Percentiles rank a stretch among this genome's conserved stretches.
phyloP scores from a whole-genome alignment of 768 basidiomycete species.

The Suillus discolor region DNA sequence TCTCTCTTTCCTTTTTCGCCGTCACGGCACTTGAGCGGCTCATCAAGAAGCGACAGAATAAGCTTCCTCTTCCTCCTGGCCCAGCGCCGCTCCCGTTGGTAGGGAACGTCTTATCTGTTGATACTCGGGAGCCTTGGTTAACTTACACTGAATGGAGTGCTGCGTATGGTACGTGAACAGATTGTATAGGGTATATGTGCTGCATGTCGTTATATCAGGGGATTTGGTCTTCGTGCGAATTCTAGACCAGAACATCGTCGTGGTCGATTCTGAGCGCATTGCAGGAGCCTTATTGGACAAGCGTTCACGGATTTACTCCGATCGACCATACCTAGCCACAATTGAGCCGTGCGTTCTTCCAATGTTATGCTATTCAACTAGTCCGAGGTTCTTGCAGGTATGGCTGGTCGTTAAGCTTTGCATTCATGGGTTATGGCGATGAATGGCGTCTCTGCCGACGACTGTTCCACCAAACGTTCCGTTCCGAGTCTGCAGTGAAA shows the following conservation, averaged over 20 bases:
- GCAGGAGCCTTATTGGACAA: slow-evolving; percentile 10
- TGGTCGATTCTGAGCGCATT: slow-evolving; percentile 5
- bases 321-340: slow-evolving; percentile 10
- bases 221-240: slow-evolving; percentile 7
- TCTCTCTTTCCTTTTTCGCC: neutral
- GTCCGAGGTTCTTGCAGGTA: neutral
- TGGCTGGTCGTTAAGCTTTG: slow-evolving; percentile 6
- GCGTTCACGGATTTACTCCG: slow-evolving; percentile 12
- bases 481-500: slow-evolving; percentile 27
- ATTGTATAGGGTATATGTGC: neutral
- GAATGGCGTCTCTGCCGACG: slow-evolving; percentile 33
- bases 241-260: slow-evolving; percentile 5
- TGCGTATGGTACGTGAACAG: slow-evolving; percentile 17
- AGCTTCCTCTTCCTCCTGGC: neutral
- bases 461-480: slow-evolving; percentile 41
- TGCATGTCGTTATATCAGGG: neutral
- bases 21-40: neutral
- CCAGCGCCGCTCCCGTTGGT: neutral
- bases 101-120: neutral
- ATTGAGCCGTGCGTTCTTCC: slow-evolving; percentile 1
- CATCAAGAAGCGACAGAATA: neutral
- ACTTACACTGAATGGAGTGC: neutral
- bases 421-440: slow-evolving; percentile 3
- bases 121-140: neutral
- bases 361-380: neutral